phyloP scores from a whole-genome alignment of 2,329 filamentous ascomycete species.

The Fusarium piperis region DNA sequence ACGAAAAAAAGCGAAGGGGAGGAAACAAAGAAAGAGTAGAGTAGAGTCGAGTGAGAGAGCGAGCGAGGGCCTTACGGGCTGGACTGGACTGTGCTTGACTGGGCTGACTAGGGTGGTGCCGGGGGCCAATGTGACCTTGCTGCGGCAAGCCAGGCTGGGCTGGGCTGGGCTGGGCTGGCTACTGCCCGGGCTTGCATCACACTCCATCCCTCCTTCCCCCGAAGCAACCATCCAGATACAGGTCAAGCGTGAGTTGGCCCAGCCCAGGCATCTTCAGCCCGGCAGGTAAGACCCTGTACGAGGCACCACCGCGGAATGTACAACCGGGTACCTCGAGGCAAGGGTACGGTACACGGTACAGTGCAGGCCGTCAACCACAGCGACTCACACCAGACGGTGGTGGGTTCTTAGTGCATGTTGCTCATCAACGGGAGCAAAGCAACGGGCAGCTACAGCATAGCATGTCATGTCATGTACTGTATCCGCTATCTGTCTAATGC shows the following conservation, averaged over 20 bases:
- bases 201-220: background rate
- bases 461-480: background rate
- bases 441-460: background rate
- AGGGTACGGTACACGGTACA: background rate
- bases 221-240: background rate
- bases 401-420: background rate
- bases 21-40: constrained; percentile 29
- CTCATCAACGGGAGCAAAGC: background rate
- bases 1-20: constrained; percentile 7
- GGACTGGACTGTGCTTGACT: background rate
- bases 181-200: background rate
- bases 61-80: background rate
- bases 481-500: background rate
- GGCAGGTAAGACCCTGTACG: constrained; percentile 18
- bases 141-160: constrained; percentile 25
- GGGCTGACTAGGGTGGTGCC: background rate
- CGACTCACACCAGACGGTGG: background rate
- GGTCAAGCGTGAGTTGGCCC: background rate
- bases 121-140: constrained; percentile 28
- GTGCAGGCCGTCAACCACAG: background rate
- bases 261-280: constrained; percentile 24
- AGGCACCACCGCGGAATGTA: background rate
- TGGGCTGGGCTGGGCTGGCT: background rate
- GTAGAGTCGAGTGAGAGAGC: background rate
- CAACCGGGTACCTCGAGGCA: constrained; percentile 11